phyloP scores from a whole-genome alignment of 176 grass and related monocot genomes.

The Hordeum marinum region DNA sequence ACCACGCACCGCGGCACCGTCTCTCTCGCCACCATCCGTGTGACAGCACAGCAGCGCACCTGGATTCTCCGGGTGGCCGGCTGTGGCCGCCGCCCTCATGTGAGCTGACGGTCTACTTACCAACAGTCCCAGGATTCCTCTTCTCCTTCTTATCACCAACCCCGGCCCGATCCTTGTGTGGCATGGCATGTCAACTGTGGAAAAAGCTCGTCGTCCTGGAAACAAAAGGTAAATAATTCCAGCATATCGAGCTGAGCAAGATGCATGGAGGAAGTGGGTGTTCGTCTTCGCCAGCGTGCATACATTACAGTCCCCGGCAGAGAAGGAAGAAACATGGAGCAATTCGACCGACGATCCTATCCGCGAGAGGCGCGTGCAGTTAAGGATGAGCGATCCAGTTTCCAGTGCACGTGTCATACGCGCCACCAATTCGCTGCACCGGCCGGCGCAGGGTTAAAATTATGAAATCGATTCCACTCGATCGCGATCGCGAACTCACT shows the following conservation, averaged over 20 bases:
- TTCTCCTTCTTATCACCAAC: not conserved
- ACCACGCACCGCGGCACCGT: not conserved
- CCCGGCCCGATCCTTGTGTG: not conserved
- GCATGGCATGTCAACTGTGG: not conserved
- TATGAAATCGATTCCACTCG: not conserved
- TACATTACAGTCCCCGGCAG: too few species aligned
- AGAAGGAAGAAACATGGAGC: not conserved
- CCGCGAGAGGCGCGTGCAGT: conserved; percentile 13
- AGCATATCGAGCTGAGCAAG: not conserved
- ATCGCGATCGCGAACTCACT: not conserved
- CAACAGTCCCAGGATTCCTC: not conserved
- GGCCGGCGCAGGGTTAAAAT: not conserved
- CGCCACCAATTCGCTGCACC: not conserved
- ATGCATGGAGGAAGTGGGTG: too few species aligned
- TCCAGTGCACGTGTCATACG: not conserved
- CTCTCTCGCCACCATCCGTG: not conserved
- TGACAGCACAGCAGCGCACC: not conserved
- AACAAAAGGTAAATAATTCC: not conserved
- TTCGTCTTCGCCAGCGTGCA: too few species aligned
- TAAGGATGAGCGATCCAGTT: conserved; percentile 13
- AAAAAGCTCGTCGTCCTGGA: not conserved
- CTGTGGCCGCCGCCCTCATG: conserved; percentile 12
- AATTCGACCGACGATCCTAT: not conserved
- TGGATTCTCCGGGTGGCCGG: conserved; percentile 2
- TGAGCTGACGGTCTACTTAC: not conserved